Conservation (phyloP, 1,284 basidiomycete species). For the Salmacisia buchloeana region DNA sequence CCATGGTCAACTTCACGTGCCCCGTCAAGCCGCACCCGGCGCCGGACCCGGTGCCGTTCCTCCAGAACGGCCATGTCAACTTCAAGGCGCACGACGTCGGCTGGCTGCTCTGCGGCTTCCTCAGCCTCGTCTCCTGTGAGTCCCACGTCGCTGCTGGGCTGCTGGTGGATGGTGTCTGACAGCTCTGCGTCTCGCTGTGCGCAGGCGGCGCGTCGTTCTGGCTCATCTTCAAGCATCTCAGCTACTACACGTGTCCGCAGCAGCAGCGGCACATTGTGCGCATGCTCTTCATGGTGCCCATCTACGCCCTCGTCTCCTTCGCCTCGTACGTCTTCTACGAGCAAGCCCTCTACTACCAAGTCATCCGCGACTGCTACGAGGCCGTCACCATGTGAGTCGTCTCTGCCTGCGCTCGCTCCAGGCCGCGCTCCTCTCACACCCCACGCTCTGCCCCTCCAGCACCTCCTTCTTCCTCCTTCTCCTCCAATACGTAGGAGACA, state of each 20-base stretch:
- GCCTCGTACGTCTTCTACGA: slow-evolving; percentile 64
- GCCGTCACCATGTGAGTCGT: slow-evolving; percentile 27
- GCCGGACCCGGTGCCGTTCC: slow-evolving; percentile 54
- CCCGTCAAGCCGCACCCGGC: slow-evolving; percentile 12
- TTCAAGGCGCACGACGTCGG: slow-evolving; percentile 61
- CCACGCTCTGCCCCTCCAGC: slow-evolving; percentile 52
- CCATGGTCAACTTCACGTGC: slow-evolving; percentile 14
- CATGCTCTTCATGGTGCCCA: slow-evolving; percentile 71
- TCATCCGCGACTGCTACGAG: slow-evolving; percentile 45
- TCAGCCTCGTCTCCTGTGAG: slow-evolving; percentile 51
- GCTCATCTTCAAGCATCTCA: slow-evolving; percentile 67
- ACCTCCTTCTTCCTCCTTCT: slow-evolving; percentile 74
- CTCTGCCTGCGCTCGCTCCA: neutral
- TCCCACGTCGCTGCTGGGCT: neutral
- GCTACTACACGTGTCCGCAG: slow-evolving; percentile 65
- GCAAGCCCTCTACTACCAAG: slow-evolving; percentile 47
- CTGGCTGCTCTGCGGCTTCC: slow-evolving; percentile 65
- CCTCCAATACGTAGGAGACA: slow-evolving; percentile 65
- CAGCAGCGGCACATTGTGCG: slow-evolving; percentile 54
- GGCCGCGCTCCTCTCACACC: neutral
- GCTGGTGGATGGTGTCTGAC: neutral
- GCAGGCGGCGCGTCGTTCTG: slow-evolving; percentile 62
- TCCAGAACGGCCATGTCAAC: slow-evolving; percentile 61
- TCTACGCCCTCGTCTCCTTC: slow-evolving; percentile 66
- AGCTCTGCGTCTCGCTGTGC: slow-evolving; percentile 51